These are phyloP conservation scores for Coemansia sp. DNA, from an alignment of 192 early-diverging fungal genomes.

Conservation along the genomic window DNA sequence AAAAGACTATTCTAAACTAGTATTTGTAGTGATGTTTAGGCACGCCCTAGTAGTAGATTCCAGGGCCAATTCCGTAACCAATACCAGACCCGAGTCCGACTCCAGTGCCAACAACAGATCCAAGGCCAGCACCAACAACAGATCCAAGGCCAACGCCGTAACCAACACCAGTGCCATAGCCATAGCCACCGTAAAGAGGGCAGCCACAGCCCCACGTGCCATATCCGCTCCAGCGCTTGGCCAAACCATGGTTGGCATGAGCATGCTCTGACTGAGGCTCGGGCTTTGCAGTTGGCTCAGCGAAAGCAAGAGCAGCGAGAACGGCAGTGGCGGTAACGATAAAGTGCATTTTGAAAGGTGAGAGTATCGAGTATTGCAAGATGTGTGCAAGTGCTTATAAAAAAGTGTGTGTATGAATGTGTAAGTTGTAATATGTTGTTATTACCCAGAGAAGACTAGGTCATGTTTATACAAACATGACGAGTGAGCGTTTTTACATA, in stretches of 20 bases:
- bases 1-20: not conserved
- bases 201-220: constrained; percentile 1
- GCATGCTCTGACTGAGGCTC: not conserved
- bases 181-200: not conserved
- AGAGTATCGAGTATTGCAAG: not conserved
- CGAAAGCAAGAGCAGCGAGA: not conserved
- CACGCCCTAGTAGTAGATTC: not conserved
- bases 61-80: not conserved
- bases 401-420: not conserved
- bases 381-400: not conserved
- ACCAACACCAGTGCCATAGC: not conserved
- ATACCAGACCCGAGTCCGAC: not conserved
- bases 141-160: not conserved
- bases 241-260: not conserved
- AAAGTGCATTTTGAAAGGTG: constrained; percentile 1
- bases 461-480: not conserved
- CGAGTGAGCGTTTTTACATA: not conserved
- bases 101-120: not conserved
- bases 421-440: not conserved
- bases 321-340: not conserved
- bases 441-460: not conserved
- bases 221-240: constrained; percentile 8
- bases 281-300: not conserved
- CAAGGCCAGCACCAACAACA: not conserved
- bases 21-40: not conserved